Base-by-base conservation (phyloP, 352 stramenopile genomes). In the Halophytophthora polymorphica region DNA sequence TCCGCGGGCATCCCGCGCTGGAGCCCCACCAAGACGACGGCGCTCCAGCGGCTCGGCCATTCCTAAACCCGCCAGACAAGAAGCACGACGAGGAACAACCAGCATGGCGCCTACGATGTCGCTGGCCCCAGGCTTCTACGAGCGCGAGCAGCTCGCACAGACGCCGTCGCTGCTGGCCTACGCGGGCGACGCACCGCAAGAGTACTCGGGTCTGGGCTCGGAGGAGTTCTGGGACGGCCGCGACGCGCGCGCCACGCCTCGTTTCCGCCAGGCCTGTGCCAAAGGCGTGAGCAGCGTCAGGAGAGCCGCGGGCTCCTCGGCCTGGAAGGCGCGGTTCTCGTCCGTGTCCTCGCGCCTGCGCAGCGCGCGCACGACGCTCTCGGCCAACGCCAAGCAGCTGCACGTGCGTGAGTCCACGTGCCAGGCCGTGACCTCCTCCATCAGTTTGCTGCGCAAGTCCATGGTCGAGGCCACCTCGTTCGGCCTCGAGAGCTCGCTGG, bases 81-180 rank as follows among this genome's bases (percentile, higher is more conserved):
- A n/a, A n/a, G n/a, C n/a, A n/a, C n/a, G n/a, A n/a, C n/a, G n/a
- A n/a, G n/a, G n/a, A n/a, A n/a, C n/a, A 34, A 34, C 29, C 6
- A 34, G 29, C 29, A 34, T 34, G 29, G 12, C 29, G 12, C 29
- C 29, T 12, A 34, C 64, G 42, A 41, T 69, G 41, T 57, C 55
- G 4, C 58, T 45, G 0, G 39, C 46, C 4, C 49, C 60, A 43
- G 55, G 44, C 34, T 69, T 61, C 17, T 55, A 56, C 12, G 60
- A 69, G 13, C 45, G 45, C 23, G 48, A 69, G 44, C 60, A 61
- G 25, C 54, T 57, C 13, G 31, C 56, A 45, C 64, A 64, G 40
- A 64, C 60, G 17, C 39, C 55, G 19, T 69, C 60, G 28, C 64
- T 69, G 3, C 39, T 69, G 25, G 48, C 55, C 6, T 69, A 60